A percentile compares a stretch with the other conserved stretches of the same genome.
Conservation (phyloP, 305 asterid species). For the Rubia tinctorum region DNA sequence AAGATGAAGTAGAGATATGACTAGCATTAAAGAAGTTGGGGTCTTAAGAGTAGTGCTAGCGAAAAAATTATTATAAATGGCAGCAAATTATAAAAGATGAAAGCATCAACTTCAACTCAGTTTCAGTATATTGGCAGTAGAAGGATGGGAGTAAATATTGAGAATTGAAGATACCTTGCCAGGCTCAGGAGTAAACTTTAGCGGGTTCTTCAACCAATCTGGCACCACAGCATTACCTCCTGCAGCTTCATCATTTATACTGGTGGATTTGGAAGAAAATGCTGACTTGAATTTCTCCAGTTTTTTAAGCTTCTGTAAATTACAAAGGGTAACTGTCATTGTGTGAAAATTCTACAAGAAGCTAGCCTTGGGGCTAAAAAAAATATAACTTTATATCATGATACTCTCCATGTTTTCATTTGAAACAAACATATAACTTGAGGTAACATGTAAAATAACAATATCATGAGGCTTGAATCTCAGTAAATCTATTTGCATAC, state of each 20-base stretch:
- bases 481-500: background rate
- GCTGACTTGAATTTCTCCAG: conserved; percentile 69
- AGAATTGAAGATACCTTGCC: conserved; percentile 54
- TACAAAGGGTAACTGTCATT: conserved; percentile 13
- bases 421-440: background rate
- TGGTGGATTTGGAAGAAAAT: conserved; percentile 45
- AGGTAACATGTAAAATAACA: background rate
- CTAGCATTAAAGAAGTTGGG: background rate
- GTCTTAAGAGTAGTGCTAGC: background rate
- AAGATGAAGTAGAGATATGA: background rate
- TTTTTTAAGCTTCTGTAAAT: conserved; percentile 57
- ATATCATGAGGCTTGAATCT: background rate
- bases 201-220: conserved; percentile 59
- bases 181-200: conserved; percentile 72
- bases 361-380: background rate
- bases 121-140: background rate
- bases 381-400: background rate
- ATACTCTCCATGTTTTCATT: background rate
- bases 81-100: background rate
- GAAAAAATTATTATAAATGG: background rate
- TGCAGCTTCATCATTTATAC: conserved; percentile 32
- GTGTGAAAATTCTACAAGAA: conserved; percentile 9
- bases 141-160: background rate
- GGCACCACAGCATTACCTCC: conserved; percentile 48
- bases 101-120: background rate